These are phyloP conservation scores for Micromonas pusilla DNA, from an alignment of 139 green algal species.

Conservation along the genomic window DNA sequence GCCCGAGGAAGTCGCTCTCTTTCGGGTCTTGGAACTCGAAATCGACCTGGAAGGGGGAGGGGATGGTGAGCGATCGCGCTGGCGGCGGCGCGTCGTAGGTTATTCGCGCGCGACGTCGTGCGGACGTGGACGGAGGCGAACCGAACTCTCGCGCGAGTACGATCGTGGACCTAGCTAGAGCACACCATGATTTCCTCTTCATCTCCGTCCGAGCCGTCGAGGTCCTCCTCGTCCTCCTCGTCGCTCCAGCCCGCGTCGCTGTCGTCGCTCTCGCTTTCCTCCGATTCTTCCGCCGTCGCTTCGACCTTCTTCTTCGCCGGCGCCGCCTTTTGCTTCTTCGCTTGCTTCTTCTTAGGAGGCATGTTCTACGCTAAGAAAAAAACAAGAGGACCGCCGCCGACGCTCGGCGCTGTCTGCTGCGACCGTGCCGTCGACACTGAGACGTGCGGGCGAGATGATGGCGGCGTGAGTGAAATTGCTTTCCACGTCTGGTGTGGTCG, in stretches of 20 bases:
- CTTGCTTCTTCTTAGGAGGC: too few relatives aligned
- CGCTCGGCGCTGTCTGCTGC: too few relatives aligned
- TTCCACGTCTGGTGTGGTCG: too few relatives aligned
- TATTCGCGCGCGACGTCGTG: too few relatives aligned
- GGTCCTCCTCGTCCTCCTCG: constrained; percentile 17
- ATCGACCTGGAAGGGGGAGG: constrained; percentile 46
- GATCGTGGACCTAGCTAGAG: not conserved
- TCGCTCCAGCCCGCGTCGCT: not conserved
- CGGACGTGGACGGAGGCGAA: too few relatives aligned
- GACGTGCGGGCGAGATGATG: too few relatives aligned
- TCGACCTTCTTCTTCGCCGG: not conserved
- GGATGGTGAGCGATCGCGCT: not conserved
- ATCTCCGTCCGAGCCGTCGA: constrained; percentile 9
- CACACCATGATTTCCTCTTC: constrained; percentile 34
- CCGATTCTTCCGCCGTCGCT: constrained; percentile 2
- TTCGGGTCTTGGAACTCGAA: constrained; percentile 75
- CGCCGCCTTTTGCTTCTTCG: not conserved
- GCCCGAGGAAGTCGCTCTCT: constrained; percentile 74
- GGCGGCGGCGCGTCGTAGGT: too few relatives aligned
- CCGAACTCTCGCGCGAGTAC: not conserved
- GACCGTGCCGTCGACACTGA: too few relatives aligned
- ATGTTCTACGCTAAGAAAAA: too few relatives aligned
- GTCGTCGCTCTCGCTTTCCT: not conserved
- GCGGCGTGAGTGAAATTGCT: too few relatives aligned
- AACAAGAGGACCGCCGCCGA: too few relatives aligned